A percentile compares a stretch with the other conserved stretches of the same genome.
Conservation (phyloP, 768 basidiomycete genomes). For the Boletus rubescentipes region DNA sequence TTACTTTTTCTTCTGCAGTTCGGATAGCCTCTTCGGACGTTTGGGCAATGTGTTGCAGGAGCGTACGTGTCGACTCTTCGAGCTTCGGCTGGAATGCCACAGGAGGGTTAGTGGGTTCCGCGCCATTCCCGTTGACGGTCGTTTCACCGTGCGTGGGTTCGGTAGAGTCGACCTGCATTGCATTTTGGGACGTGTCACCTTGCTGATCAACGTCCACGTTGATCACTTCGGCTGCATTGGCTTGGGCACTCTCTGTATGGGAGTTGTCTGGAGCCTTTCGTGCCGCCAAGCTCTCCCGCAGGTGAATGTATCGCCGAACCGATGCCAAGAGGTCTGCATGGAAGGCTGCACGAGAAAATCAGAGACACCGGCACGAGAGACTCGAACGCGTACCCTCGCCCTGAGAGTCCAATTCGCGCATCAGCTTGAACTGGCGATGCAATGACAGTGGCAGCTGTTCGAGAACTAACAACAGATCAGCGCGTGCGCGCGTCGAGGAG, state of each 20-base stretch:
- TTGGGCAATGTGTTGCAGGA: slow-evolving; percentile 59
- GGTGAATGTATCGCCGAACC: slow-evolving; percentile 47
- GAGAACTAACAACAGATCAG: slow-evolving; percentile 46
- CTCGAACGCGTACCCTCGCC: slow-evolving; percentile 43
- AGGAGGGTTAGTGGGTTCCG: not conserved
- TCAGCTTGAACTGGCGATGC: slow-evolving; percentile 65
- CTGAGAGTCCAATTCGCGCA: slow-evolving; percentile 73
- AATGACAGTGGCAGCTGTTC: slow-evolving; percentile 77
- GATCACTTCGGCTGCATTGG: not conserved
- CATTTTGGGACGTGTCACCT: not conserved
- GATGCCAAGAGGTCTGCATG: slow-evolving; percentile 42
- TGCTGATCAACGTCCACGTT: not conserved
- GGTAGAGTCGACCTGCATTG: slow-evolving; percentile 9
- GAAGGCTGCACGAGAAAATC: slow-evolving; percentile 34
- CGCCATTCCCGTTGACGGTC: not conserved
- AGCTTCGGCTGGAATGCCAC: slow-evolving; percentile 15
- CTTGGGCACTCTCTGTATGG: not conserved
- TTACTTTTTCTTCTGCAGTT: slow-evolving; percentile 75
- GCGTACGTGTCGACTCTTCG: slow-evolving; percentile 43
- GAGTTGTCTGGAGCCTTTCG: not conserved
- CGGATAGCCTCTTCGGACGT: slow-evolving; percentile 59
- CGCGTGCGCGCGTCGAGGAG: not conserved
- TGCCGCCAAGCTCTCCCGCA: slow-evolving; percentile 32
- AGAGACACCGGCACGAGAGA: not conserved
- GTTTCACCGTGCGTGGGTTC: not conserved